Evolutionary conservation across 2,329 filamentous ascomycete species (phyloP).

Genomic region (Venturia aucupariae): DNA sequence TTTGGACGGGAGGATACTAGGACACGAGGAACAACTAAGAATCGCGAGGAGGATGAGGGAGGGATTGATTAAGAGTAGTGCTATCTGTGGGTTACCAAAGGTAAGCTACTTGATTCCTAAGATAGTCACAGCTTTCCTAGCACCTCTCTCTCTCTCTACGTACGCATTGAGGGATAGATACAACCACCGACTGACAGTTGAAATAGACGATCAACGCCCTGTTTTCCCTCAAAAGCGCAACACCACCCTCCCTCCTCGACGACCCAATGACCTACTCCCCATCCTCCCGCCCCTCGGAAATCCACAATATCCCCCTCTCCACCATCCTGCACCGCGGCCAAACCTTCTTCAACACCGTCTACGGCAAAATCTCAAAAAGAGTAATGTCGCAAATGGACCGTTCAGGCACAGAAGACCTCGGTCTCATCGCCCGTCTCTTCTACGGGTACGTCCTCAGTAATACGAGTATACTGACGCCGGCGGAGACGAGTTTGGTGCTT

Average conservation of each 20-base stretch:
- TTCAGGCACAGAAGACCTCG: conserved; percentile 43
- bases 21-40: conserved; percentile 29
- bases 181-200: not conserved
- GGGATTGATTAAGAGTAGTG: conserved; percentile 40
- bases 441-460: conserved; percentile 45
- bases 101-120: no score
- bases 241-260: conserved; percentile 35
- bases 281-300: conserved; percentile 31
- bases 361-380: conserved; percentile 40
- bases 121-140: not conserved
- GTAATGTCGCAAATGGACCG: conserved; percentile 42
- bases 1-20: not conserved
- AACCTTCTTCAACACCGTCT: conserved; percentile 40
- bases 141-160: not conserved
- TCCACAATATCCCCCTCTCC: conserved; percentile 28
- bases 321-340: conserved; percentile 37
- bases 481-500: conserved; percentile 44
- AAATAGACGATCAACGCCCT: conserved; percentile 28
- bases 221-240: conserved; percentile 36
- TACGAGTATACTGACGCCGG: conserved; percentile 34
- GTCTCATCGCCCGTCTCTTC: conserved; percentile 38
- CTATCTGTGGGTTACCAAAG: conserved; percentile 43
- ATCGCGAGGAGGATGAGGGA: conserved; percentile 41
- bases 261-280: conserved; percentile 29
- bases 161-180: not conserved